Evolutionary conservation across 2,329 filamentous ascomycete genomes (phyloP).

Genomic region (Cordyceps farinosa): DNA sequence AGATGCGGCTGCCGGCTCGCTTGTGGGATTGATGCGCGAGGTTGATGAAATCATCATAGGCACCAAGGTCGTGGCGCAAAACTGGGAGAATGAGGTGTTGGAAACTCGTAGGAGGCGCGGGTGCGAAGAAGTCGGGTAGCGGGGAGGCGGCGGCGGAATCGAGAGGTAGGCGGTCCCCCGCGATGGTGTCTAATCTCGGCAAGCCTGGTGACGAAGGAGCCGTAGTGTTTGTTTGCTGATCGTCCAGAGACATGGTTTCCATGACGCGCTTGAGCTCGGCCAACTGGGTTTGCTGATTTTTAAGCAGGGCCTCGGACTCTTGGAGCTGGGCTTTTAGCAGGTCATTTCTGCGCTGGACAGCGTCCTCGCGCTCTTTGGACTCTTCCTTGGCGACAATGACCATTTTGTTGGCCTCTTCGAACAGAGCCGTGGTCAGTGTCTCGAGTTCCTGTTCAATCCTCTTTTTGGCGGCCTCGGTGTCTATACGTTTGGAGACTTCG

Average conservation of each 20-base stretch:
- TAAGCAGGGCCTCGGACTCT: constrained; percentile 81
- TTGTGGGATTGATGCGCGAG: constrained; percentile 67
- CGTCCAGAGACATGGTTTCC: constrained; percentile 76
- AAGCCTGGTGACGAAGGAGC: constrained; percentile 78
- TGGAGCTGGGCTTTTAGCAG: constrained; percentile 80
- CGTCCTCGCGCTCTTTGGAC: constrained; percentile 78
- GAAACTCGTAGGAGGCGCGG: constrained; percentile 66
- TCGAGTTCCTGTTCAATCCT: constrained; percentile 91
- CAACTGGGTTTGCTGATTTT: constrained; percentile 89
- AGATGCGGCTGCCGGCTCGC: constrained; percentile 59
- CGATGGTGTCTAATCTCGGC: constrained; percentile 61
- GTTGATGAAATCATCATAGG: constrained; percentile 81
- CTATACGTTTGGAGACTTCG: constrained; percentile 61
- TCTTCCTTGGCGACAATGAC: constrained; percentile 85
- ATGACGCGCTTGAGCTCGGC: constrained; percentile 88
- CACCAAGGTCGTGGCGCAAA: constrained; percentile 73
- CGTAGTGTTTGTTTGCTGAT: constrained; percentile 69
- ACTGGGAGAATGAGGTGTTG: constrained; percentile 79
- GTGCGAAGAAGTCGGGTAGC: constrained; percentile 43
- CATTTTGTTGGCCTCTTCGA: constrained; percentile 98
- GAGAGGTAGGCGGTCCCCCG: constrained; percentile 36
- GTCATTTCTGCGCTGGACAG: constrained; percentile 78
- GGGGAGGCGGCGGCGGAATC: constrained; percentile 36
- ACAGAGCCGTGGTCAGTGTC: constrained; percentile 84
- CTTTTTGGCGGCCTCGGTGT: constrained; percentile 75